These are phyloP conservation scores for Paraphoma sp. DNA, from an alignment of 2,329 filamentous ascomycete genomes.

Conservation along the genomic window DNA sequence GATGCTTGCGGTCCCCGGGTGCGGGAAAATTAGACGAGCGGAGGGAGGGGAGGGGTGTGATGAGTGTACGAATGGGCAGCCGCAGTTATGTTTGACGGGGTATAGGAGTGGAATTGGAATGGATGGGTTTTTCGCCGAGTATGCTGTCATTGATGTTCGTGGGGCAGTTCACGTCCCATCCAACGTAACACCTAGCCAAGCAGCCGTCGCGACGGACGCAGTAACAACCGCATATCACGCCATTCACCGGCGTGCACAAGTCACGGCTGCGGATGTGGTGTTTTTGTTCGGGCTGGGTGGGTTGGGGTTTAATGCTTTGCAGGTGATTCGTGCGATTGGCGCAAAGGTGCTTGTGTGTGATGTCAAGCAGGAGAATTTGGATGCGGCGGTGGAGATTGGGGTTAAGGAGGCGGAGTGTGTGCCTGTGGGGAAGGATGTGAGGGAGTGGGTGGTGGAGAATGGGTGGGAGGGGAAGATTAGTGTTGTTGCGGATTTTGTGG, in stretches of 20 bases:
- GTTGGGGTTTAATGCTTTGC: constrained; percentile 29
- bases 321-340: constrained; percentile 23
- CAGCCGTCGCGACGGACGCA: constrained; percentile 28
- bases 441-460: constrained; percentile 23
- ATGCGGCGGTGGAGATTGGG: constrained; percentile 22
- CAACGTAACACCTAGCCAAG: constrained; percentile 22
- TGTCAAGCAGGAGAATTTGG: constrained; percentile 29
- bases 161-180: constrained; percentile 20
- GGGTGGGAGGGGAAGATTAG: constrained; percentile 25
- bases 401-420: constrained; percentile 18
- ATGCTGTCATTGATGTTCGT: constrained; percentile 21
- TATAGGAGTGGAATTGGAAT: constrained; percentile 25
- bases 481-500: constrained; percentile 28
- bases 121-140: constrained; percentile 24
- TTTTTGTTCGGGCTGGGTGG: constrained; percentile 31
- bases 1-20: constrained; percentile 23
- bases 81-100: constrained; percentile 18
- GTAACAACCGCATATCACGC: constrained; percentile 32
- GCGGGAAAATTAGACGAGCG: background rate
- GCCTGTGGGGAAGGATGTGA: constrained; percentile 17
- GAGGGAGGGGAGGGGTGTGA: constrained; percentile 8
- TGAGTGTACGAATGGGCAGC: constrained; percentile 19
- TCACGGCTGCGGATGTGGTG: constrained; percentile 18
- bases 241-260: constrained; percentile 21
- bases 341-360: constrained; percentile 27